Evolutionary conservation across 2,329 filamentous ascomycete species (phyloP).

Genomic region (Xylariaceae sp.): DNA sequence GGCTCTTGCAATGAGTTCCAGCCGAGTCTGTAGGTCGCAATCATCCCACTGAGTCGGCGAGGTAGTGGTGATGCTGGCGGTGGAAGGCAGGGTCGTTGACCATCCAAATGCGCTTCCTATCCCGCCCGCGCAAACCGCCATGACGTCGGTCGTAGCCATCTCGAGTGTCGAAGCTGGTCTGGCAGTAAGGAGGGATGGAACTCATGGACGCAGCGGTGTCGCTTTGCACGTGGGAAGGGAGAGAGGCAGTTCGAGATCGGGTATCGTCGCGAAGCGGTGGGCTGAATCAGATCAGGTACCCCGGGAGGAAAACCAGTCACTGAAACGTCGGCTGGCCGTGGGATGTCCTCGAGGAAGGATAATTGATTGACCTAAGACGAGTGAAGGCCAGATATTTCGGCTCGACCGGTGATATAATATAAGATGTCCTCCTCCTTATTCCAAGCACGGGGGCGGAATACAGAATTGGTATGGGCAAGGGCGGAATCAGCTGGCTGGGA

Average conservation of each 20-base stretch:
- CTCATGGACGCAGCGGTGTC: constrained; percentile 42
- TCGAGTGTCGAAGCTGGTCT: constrained; percentile 39
- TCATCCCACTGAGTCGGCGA: constrained; percentile 28
- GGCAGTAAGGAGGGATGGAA: constrained; percentile 33
- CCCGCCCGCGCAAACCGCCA: constrained; percentile 35
- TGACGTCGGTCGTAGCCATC: constrained; percentile 48
- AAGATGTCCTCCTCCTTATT: background rate
- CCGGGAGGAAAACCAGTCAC: too few relatives aligned
- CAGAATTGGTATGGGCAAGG: background rate
- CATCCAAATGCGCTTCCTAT: constrained; percentile 33
- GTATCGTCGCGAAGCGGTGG: constrained; percentile 4
- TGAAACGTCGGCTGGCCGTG: too few relatives aligned
- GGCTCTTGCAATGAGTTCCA: constrained; percentile 32
- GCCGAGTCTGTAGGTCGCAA: constrained; percentile 24
- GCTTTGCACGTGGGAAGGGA: constrained; percentile 15
- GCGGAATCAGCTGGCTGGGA: background rate
- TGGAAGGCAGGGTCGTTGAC: constrained; percentile 26
- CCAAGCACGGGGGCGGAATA: background rate
- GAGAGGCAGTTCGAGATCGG: constrained; percentile 7
- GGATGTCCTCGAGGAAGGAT: too few relatives aligned
- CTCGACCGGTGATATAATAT: background rate
- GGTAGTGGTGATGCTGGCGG: constrained; percentile 16
- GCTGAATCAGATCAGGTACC: constrained; percentile 1
- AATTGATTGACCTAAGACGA: background rate
- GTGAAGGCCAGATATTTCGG: background rate